phyloP scores from a whole-genome alignment of 1,284 basidiomycete genomes.

The Tilletiaria anomala region DNA sequence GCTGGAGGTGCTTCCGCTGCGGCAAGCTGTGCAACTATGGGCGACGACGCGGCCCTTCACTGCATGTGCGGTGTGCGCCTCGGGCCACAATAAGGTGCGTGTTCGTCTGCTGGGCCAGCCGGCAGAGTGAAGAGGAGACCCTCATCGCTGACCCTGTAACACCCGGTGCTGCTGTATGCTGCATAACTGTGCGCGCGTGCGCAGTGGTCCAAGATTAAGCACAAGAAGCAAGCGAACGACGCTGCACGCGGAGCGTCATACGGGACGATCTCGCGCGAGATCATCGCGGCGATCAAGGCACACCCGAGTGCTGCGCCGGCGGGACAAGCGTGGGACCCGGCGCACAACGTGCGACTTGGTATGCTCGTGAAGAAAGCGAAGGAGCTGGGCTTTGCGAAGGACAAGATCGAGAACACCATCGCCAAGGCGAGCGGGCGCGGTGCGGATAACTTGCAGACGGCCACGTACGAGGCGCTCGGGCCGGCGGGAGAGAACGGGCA shows the following conservation, averaged over 20 bases:
- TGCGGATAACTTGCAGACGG: constrained; percentile 1
- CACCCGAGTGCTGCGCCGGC: background rate
- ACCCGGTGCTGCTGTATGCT: no score
- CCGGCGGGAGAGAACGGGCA: background rate
- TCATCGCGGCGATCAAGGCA: constrained; percentile 7
- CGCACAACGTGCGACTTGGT: constrained; percentile 4
- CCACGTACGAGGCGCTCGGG: constrained; percentile 8
- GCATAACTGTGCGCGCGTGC: no score
- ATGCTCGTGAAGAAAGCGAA: constrained; percentile 6
- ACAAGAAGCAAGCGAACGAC: constrained; percentile 12
- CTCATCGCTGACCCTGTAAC: no score
- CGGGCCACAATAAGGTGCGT: no score
- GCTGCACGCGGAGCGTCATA: constrained; percentile 3
- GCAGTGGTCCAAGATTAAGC: constrained; percentile 12
- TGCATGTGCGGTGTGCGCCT: no score
- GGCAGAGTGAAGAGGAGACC: no score
- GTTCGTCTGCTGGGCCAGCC: no score
- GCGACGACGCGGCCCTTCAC: no score
- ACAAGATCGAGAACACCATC: constrained; percentile 8
- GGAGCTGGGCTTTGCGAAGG: constrained; percentile 8
- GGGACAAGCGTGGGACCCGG: constrained; percentile 3
- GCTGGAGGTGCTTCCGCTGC: no score
- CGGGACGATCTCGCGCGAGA: constrained; percentile 6
- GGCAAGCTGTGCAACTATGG: no score
- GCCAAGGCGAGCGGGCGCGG: constrained; percentile 5